Evolutionary conservation across 2,329 filamentous ascomycete genomes (phyloP).

Genomic region (Ophiostoma sp.): DNA sequence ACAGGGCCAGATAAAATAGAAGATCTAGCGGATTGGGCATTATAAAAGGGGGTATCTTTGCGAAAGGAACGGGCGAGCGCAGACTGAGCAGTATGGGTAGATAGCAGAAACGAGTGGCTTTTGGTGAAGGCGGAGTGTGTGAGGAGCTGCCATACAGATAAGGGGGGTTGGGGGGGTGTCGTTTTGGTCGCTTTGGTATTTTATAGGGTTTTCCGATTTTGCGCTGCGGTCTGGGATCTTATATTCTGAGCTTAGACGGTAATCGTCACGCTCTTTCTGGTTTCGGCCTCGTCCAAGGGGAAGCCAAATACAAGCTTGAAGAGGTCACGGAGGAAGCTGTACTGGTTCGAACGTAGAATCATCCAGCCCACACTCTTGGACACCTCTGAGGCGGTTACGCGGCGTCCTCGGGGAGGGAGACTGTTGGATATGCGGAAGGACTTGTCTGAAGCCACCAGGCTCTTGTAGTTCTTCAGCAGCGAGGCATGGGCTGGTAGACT

Average conservation of each 20-base stretch:
- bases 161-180: neutral
- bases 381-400: conserved; percentile 66
- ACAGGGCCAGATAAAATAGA: neutral
- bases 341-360: conserved; percentile 62
- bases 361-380: conserved; percentile 75
- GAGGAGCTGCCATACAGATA: neutral
- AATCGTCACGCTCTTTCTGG: conserved; percentile 60
- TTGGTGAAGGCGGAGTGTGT: neutral
- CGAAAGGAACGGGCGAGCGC: neutral
- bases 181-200: neutral
- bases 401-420: conserved; percentile 53
- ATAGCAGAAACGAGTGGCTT: conserved; percentile 3
- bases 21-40: neutral
- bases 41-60: conserved; percentile 12
- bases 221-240: neutral
- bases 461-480: conserved; percentile 74
- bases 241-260: conserved; percentile 39
- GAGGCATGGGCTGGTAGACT: conserved; percentile 62
- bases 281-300: conserved; percentile 68
- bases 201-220: neutral
- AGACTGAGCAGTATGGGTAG: neutral
- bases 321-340: conserved; percentile 74
- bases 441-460: conserved; percentile 68
- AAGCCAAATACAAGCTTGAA: conserved; percentile 83
- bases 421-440: conserved; percentile 53